Base-by-base conservation (phyloP, 768 basidiomycete species). In the Psilocybe azurescens region DNA sequence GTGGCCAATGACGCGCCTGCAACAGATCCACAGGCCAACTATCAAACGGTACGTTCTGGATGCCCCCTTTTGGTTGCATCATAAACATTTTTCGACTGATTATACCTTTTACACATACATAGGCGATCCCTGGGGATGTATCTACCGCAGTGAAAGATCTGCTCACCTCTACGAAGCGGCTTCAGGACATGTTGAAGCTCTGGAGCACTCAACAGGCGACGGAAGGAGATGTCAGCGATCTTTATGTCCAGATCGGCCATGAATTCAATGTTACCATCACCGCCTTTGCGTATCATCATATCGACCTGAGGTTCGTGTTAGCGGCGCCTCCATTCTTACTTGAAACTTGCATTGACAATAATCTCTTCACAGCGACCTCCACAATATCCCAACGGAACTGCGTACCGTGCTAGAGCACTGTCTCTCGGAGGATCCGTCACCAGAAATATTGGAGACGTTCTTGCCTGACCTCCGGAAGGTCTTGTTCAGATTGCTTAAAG, bases 221-320 rank as follows among this genome's bases (percentile, higher is more conserved):
- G 1, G 90, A 94, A 56, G 78, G 75, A 13, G 80, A 93, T 70
- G 94, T 99, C 69, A 94, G 91, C 80, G 88, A 97, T 73, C 85
- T 92, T 56, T 99, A 95, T 73, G 92, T 99, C 57, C 84, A 87
- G 67, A 85, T 97, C 14, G 95, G 94, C 48, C 90, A 91, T 70
- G 90, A 95, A 67, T 96, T 97, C 79, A 95, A 95, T 74, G 76
- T 82, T 2, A 89, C 89, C 46, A 84, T 93, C 20, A 80, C 76
- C 41, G 92, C 94, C 0, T 97, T 99, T 70, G 82, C 85, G 9
- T 77, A 80, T 36, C 85, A 89, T 66, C 81, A 85, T 44, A 93
- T 99, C 64, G 84, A 89, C 62, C 86, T 95, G 68, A 88, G 82
- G 96, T 94, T 65, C 71, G 87, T 77, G 47, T 28, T 56, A n/a